Percentiles rank a stretch among this genome's conserved stretches.
phyloP scores from a whole-genome alignment of 2,329 filamentous ascomycete species.

The Fusarium sp. region DNA sequence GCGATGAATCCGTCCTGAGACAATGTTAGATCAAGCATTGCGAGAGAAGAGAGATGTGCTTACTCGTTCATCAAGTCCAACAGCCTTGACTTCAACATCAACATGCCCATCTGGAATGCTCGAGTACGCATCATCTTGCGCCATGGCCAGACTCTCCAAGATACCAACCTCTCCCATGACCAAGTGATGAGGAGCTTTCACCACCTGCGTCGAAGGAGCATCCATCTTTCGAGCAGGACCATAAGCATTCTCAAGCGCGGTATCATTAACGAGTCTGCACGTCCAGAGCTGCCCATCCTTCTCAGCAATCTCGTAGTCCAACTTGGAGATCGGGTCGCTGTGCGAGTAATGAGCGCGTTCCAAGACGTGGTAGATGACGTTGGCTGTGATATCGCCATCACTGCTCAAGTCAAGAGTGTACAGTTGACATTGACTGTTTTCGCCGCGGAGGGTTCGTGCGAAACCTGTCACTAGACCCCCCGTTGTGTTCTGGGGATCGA shows the following conservation, averaged over 20 bases:
- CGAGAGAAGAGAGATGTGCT: neutral
- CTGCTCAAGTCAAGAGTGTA: conserved; percentile 36
- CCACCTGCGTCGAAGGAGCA: conserved; percentile 5
- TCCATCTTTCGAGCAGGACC: conserved; percentile 34
- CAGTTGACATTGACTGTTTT: conserved; percentile 34
- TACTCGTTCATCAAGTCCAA: conserved; percentile 36
- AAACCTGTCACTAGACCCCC: conserved; percentile 37
- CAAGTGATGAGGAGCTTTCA: conserved; percentile 22
- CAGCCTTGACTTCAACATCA: conserved; percentile 32
- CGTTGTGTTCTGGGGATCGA: conserved; percentile 32
- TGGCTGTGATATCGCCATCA: conserved; percentile 11
- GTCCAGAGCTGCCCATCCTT: conserved; percentile 39
- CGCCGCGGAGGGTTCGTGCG: conserved; percentile 31
- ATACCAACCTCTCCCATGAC: conserved; percentile 34
- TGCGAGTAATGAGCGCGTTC: conserved; percentile 34
- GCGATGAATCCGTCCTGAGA: conserved; percentile 24
- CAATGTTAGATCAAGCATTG: neutral
- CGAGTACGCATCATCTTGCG: conserved; percentile 10
- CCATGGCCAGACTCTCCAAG: conserved; percentile 33
- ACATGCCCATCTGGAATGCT: conserved; percentile 24
- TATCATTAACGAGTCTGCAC: conserved; percentile 32
- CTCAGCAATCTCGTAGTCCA: conserved; percentile 38
- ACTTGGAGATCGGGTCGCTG: conserved; percentile 31
- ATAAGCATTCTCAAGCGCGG: conserved; percentile 28
- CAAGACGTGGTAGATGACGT: conserved; percentile 29